Percentiles rank a stretch among this genome's conserved stretches.
These are phyloP conservation scores for Diaporthe eres DNA, from an alignment of 2,329 filamentous ascomycete genomes.

Conservation along the genomic window DNA sequence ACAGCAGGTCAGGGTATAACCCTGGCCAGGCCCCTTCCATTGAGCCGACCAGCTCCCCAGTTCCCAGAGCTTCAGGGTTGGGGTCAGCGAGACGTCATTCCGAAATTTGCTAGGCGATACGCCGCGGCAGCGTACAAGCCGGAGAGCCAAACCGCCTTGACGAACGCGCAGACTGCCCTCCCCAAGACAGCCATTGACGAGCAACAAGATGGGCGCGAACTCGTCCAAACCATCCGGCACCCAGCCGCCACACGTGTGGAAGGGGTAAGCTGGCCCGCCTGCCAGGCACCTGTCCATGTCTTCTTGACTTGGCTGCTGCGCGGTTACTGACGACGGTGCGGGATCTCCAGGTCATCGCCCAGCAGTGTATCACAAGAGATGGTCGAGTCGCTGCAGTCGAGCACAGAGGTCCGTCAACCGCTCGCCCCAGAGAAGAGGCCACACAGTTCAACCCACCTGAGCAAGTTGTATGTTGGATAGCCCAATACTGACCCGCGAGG, in stretches of 20 bases:
- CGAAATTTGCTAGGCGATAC: conserved; percentile 23
- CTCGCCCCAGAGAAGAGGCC: too few relatives aligned
- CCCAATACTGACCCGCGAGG: neutral
- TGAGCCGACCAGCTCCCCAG: neutral
- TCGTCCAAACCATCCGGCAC: conserved; percentile 67
- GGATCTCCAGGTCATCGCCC: conserved; percentile 58
- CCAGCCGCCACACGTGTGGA: conserved; percentile 64
- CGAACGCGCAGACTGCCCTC: conserved; percentile 15
- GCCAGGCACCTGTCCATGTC: neutral
- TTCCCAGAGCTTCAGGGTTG: neutral
- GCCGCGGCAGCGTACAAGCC: conserved; percentile 1
- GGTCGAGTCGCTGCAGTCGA: conserved; percentile 85
- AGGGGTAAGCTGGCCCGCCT: conserved; percentile 61
- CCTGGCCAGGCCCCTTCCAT: neutral
- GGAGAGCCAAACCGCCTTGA: conserved; percentile 11
- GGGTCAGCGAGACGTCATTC: conserved; percentile 34
- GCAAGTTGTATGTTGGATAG: neutral
- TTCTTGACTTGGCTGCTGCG: neutral
- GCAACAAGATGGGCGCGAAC: conserved; percentile 68
- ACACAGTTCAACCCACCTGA: too few relatives aligned
- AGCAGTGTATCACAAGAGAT: conserved; percentile 82
- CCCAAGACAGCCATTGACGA: conserved; percentile 42
- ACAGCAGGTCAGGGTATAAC: neutral
- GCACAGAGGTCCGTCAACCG: conserved; percentile 77
- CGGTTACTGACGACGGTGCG: conserved; percentile 41